Percentiles rank a stretch among this genome's conserved stretches.
Conservation (phyloP, 2,329 filamentous ascomycete genomes). For the Herpotrichia juniperi region DNA sequence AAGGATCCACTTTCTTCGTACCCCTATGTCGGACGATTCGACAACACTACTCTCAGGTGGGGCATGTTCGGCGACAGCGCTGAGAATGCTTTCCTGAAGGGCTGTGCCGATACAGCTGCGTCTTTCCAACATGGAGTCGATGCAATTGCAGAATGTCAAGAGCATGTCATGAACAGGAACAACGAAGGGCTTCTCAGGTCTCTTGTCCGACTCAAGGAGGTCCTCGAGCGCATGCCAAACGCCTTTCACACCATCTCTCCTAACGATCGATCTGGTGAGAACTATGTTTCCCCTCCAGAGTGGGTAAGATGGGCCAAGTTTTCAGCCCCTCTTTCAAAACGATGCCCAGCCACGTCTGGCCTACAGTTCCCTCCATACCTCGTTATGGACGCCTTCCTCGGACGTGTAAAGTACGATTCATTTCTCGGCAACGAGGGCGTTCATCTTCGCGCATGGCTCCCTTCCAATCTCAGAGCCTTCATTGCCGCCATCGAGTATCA, state of each 20-base stretch:
- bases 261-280: slow-evolving; percentile 28
- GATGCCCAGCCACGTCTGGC: slow-evolving; percentile 30
- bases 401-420: slow-evolving; percentile 55
- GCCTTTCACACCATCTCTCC: slow-evolving; percentile 31
- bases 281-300: slow-evolving; percentile 29
- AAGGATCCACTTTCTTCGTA: slow-evolving; percentile 55
- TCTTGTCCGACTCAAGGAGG: slow-evolving; percentile 30
- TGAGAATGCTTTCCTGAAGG: slow-evolving; percentile 32
- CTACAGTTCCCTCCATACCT: slow-evolving; percentile 32
- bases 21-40: slow-evolving; percentile 50
- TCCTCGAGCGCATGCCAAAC: slow-evolving; percentile 30
- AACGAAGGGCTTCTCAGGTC: slow-evolving; percentile 31
- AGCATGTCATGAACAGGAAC: slow-evolving; percentile 31
- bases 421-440: slow-evolving; percentile 61
- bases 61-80: slow-evolving; percentile 32
- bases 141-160: slow-evolving; percentile 32
- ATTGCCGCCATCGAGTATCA: slow-evolving; percentile 62
- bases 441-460: slow-evolving; percentile 60
- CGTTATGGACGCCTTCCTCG: slow-evolving; percentile 33
- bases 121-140: slow-evolving; percentile 31
- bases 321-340: slow-evolving; percentile 31
- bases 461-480: slow-evolving; percentile 61
- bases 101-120: slow-evolving; percentile 30
- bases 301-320: slow-evolving; percentile 35
- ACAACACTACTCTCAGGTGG: slow-evolving; percentile 30